Base-by-base conservation (phyloP, 495 filamentous ascomycete genomes). In the Penicillium egyptiacum region DNA sequence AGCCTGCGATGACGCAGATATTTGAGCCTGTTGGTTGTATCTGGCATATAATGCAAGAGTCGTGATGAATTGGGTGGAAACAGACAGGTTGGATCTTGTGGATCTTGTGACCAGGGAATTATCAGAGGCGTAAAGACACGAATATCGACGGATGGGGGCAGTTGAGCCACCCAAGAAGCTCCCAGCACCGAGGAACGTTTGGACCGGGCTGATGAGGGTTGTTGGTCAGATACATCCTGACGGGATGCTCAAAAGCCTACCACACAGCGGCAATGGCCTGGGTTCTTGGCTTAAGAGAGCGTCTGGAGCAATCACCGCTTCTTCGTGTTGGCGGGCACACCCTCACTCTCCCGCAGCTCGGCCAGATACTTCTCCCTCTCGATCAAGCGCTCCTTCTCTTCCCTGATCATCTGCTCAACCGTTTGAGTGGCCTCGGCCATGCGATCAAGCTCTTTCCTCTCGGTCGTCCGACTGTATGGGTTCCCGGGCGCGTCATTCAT, bases 401-500 rank as follows among this genome's bases (percentile, higher is more conserved):
- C 85, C 61, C 78, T 83, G 58, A 84, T 77, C 71, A 90, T 84
- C 62, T 86, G 82, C 62, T 87, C 80, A 43, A 96, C 83, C 30
- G 84, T 85, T 75, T 85, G 86, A 23, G 85, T 77, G 1, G 82
- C 84, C 56, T 81, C 78, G 9, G 63, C 69, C 53, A 87, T 70
- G 14, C 80, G 75, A 64, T 84, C 81, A 56, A 87, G 57, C 73
- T 94, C 89, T 55, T 81, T 74, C 61, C 81, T 79, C 73, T 96
- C 91, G 50, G 86, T 86, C 69, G 88, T 84, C 61, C 77, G 74
- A 69, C 86, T 89, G 67, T 89, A 92, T n/a, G 86, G 85, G 65
- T 89, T 86, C 16, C 78, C 83, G 9, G 83, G 81, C 4, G 79
- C 77, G 50, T 82, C 86, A 19, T 68, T 76, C 20, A 79, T 67